Evolutionary conservation across 805 yeast genomes (phyloP).

Genomic region (Lachancea waltii): DNA sequence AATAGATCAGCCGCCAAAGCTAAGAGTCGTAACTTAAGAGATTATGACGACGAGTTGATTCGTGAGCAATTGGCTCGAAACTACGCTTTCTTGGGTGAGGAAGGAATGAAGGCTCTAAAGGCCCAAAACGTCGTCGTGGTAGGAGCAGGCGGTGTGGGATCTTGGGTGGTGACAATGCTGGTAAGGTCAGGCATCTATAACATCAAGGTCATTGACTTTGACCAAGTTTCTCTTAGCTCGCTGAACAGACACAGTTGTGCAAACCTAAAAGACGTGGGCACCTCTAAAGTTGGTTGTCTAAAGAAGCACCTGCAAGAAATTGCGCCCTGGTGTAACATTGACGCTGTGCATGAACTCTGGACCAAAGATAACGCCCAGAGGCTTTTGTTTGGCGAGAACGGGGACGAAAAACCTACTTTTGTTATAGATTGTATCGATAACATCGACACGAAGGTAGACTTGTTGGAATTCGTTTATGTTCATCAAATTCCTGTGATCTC

Average conservation of each 20-base stretch:
- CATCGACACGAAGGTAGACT: slow-evolving; percentile 92
- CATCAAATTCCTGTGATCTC: slow-evolving; percentile 64
- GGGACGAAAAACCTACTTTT: slow-evolving; percentile 52
- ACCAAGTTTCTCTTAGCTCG: slow-evolving; percentile 89
- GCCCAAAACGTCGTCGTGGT: slow-evolving; percentile 66
- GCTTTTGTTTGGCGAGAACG: slow-evolving; percentile 43
- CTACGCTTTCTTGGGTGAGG: slow-evolving; percentile 84
- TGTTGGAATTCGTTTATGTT: slow-evolving; percentile 64
- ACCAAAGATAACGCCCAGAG: slow-evolving; percentile 56
- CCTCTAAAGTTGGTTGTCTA: slow-evolving; percentile 78
- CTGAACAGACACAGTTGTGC: slow-evolving; percentile 95
- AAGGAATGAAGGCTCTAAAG: slow-evolving; percentile 71
- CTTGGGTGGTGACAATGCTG: slow-evolving; percentile 89
- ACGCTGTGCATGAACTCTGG: slow-evolving; percentile 75
- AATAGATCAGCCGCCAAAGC: background rate
- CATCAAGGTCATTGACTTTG: slow-evolving; percentile 83
- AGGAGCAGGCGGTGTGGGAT: slow-evolving; percentile 99
- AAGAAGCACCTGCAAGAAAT: slow-evolving; percentile 58
- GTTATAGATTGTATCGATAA: slow-evolving; percentile 95
- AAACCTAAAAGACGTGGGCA: slow-evolving; percentile 84
- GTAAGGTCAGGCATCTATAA: slow-evolving; percentile 84
- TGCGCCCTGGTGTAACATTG: slow-evolving; percentile 93
- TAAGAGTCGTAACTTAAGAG: slow-evolving; percentile 3
- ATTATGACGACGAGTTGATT: slow-evolving; percentile 61
- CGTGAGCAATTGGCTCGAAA: slow-evolving; percentile 91